phyloP scores from a whole-genome alignment of 257 asterid species.

The Lycium ferocissimum region DNA sequence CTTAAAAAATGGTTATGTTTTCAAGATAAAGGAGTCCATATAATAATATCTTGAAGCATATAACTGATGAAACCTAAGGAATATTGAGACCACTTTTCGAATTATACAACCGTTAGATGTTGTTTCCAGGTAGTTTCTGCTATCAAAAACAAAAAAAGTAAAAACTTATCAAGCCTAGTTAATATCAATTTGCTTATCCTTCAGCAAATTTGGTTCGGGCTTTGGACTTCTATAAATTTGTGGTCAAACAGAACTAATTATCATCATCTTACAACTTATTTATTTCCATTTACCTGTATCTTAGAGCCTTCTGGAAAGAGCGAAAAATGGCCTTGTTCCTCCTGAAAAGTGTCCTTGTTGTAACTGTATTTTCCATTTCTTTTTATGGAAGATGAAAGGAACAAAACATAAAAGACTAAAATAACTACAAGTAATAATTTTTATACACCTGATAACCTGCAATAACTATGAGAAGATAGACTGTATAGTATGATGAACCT shows the following conservation, averaged over 20 bases:
- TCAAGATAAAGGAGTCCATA: neutral
- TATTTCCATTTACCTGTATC: neutral
- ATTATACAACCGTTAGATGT: neutral
- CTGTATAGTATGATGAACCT: too few species aligned
- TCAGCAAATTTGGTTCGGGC: neutral
- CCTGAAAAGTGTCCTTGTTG: neutral
- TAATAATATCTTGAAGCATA: neutral
- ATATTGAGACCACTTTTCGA: neutral
- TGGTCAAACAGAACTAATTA: neutral
- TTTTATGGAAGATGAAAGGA: too few species aligned
- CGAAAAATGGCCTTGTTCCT: neutral
- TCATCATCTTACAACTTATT: neutral
- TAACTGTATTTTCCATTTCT: conserved; percentile 24
- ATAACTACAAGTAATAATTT: too few species aligned
- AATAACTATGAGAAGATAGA: too few species aligned
- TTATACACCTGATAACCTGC: too few species aligned
- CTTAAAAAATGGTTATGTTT: neutral
- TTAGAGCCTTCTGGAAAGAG: neutral
- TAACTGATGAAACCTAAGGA: conserved; percentile 13
- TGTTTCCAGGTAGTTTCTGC: conserved; percentile 18
- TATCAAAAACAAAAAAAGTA: neutral
- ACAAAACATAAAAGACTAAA: too few species aligned
- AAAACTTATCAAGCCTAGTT: neutral
- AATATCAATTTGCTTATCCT: conserved; percentile 13
- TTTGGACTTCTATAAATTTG: neutral